Base-by-base conservation (phyloP, 768 basidiomycete species). In the Strobilomyces echinocephalus region DNA sequence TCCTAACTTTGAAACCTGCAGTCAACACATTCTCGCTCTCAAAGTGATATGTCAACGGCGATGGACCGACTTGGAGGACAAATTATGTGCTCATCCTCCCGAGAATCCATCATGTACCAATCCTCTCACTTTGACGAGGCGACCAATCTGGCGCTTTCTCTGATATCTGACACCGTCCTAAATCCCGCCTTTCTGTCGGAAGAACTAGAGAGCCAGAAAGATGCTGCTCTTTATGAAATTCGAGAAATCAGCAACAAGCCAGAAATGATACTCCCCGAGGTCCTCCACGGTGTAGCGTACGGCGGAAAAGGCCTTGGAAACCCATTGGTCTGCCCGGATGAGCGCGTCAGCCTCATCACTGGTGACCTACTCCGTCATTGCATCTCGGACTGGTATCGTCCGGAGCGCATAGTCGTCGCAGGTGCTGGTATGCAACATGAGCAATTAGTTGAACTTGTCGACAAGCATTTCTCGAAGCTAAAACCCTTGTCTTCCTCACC, bases 91-190 rank as follows among this genome's bases (percentile, higher is more conserved):
- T 86, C 92, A 16, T 90, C 92, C 16, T 87, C 92, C 2, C 79
- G 97, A 43, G 97, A 99, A 69, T 82, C 91, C 20, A 93, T 97
- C 65, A 91, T 97, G 88, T 99, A 98, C 68, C 97, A 98, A 72
- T 95, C 95, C 11, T 91, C 93, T 36, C 88, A 95, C 68, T 95
- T 94, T 65, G 84, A 92, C 60, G 76, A 83, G 56, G 84, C 83
- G 38, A 91, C 94, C 2, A 83, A 89, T 1, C 76, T 84, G 8
- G 92, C 93, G 11, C 68, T 99, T 46, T 87, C 88, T 26, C 81
- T 98, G 57, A 91, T 99, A 55, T 82, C 95, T 33, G 95, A 97
- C 70, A 95, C 95, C 15, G 85, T 91, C 46, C 77, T 87, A 51
- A 83, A 91, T 64, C 83, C 97, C 10, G 73, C 83, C 1, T 84